phyloP scores from a whole-genome alignment of 306 rosid species.

The Prunus salicina region DNA sequence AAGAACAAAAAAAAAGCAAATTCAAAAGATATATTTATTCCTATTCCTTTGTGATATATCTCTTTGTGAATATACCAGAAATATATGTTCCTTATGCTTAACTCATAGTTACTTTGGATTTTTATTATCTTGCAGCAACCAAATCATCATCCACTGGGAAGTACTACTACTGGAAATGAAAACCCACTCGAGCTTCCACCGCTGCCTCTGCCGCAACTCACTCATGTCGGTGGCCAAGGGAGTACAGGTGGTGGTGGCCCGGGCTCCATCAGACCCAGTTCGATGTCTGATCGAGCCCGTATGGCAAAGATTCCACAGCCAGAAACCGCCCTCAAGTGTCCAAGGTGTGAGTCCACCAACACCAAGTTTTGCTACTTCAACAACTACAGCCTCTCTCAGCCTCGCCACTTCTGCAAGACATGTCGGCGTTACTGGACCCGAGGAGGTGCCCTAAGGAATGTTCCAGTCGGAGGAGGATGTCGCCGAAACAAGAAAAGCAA shows the following conservation, averaged over 20 bases:
- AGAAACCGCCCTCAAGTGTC: conserved; percentile 79
- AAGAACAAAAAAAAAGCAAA: conserved; percentile 23
- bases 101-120: neutral
- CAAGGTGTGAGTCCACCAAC: conserved; percentile 84
- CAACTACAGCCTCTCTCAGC: conserved; percentile 78
- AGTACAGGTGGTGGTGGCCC: conserved; percentile 20
- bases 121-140: conserved; percentile 48
- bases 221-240: conserved; percentile 23
- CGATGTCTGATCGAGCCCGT: conserved; percentile 91
- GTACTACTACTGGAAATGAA: conserved; percentile 30
- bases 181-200: conserved; percentile 47
- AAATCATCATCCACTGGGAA: conserved; percentile 37
- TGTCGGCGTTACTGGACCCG: conserved; percentile 94
- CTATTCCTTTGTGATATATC: conserved; percentile 58
- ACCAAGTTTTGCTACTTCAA: conserved; percentile 93
- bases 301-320: conserved; percentile 75
- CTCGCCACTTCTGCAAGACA: conserved; percentile 94
- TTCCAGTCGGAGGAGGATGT: conserved; percentile 95
- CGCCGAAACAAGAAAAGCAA: conserved; percentile 86
- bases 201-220: conserved; percentile 32
- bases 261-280: conserved; percentile 60
- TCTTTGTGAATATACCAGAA: conserved; percentile 66
- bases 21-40: conserved; percentile 64
- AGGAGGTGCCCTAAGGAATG: conserved; percentile 82
- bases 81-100: conserved; percentile 32